Conservation (phyloP, 163 green algal species). For the Trebouxiophyceae sp. region DNA sequence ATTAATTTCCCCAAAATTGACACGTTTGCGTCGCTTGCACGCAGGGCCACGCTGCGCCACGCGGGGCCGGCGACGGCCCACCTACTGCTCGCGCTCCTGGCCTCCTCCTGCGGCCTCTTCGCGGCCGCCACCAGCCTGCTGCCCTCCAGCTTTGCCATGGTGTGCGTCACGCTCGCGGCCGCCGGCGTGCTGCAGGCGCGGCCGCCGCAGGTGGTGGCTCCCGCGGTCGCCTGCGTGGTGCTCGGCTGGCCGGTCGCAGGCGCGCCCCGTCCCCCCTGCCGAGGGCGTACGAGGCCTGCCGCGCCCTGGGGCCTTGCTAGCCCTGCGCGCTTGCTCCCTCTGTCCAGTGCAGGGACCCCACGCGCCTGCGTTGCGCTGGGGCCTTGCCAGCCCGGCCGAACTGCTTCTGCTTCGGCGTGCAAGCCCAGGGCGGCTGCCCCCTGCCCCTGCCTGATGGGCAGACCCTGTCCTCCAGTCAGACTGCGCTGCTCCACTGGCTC, state of each 20-base stretch:
- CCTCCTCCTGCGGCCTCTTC: slow-evolving; percentile 50
- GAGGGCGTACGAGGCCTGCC: too few species aligned
- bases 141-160: slow-evolving; percentile 75
- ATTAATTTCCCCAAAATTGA: neutral
- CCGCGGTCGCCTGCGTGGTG: slow-evolving; percentile 45
- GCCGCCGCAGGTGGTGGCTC: slow-evolving; percentile 14
- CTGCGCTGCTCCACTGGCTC: too few species aligned
- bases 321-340: too few species aligned
- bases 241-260: slow-evolving; percentile 75
- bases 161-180: slow-evolving; percentile 46
- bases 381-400: neutral
- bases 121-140: slow-evolving; percentile 60
- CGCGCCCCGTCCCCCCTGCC: too few species aligned
- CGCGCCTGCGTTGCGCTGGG: neutral
- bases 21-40: neutral
- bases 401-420: too few species aligned
- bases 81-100: slow-evolving; percentile 50
- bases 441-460: too few species aligned
- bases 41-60: slow-evolving; percentile 21
- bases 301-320: too few species aligned
- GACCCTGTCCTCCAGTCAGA: too few species aligned
- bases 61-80: slow-evolving; percentile 10
- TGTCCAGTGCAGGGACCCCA: too few species aligned
- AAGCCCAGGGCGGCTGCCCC: too few species aligned
- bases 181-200: slow-evolving; percentile 26